Evolutionary conservation across 164 flowering plant species (phyloP), one percentile per base, ranked within the genome.

Genomic region (Berberis vulgaris): DNA sequence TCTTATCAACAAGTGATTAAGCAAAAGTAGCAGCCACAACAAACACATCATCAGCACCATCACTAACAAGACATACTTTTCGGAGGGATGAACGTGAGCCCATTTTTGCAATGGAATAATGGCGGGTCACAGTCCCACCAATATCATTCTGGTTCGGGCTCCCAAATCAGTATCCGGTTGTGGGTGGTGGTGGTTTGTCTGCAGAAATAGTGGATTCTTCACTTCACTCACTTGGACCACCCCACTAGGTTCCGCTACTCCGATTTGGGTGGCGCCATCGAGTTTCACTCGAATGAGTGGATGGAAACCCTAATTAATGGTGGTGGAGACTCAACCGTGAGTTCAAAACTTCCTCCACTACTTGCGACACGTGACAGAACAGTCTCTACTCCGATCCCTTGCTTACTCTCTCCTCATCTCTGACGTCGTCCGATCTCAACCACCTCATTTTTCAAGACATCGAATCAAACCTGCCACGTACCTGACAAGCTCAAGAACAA

Each of bases 201-300:
- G 46, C 74, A 6, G 83, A 76, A 45, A 42, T 66, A 1, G 78
- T 72, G 0, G 93, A 82, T 43, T 2, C 81, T 85, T 61, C 80
- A 69, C 52, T 81, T 89, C 50, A 73, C 85, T 3, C 67, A 73
- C 38, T 62, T 82, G 45, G 85, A 82, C 40, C 78, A 72, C 63
- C 58, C 82, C 0, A 38, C 71, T 26, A 84, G 73, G 50, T 86
- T 85, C 57, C 65, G 84, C 41, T 80, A 83, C 58, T 65, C 82
- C 1, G 90, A 84, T 67, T 74, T 81, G 46, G 76, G 75, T 3
- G 77, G 75, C 6, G 78, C 72, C 3, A 80, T 71, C 8, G 92
- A 84, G 76, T 85, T 86, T 60, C 97, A 93, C 72, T 80, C 91
- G 8, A 89, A 88, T 54, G 96, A 93, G 71, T 93, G 98, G 98